Evolutionary conservation across 495 filamentous ascomycete genomes (phyloP).

Genomic region (Monascus purpureus): DNA sequence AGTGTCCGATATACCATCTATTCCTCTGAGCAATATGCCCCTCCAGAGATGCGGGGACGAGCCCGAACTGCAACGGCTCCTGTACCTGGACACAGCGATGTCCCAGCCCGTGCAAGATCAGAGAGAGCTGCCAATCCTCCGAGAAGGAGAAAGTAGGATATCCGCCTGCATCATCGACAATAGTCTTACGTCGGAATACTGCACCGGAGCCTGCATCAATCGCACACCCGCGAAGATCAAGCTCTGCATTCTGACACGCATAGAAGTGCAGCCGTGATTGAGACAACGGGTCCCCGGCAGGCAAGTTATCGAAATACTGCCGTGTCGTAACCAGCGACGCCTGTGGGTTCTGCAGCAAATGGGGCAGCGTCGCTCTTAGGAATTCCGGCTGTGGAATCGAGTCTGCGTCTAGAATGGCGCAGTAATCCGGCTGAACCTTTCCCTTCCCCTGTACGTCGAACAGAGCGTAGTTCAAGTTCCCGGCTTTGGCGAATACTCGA

Average conservation of each 20-base stretch:
- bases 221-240: constrained; percentile 11
- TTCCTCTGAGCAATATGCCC: constrained; percentile 37
- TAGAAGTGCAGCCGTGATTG: constrained; percentile 32
- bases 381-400: constrained; percentile 35
- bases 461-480: constrained; percentile 40
- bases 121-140: constrained; percentile 37
- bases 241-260: constrained; percentile 19
- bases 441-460: constrained; percentile 14
- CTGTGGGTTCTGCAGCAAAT: constrained; percentile 25
- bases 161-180: constrained; percentile 31
- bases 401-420: constrained; percentile 24
- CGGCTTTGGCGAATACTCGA: constrained; percentile 36
- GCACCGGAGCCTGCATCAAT: constrained; percentile 36
- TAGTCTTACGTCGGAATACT: constrained; percentile 26
- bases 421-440: constrained; percentile 27
- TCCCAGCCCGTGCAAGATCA: constrained; percentile 27
- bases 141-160: constrained; percentile 36
- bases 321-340: constrained; percentile 18
- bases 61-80: constrained; percentile 37
- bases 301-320: constrained; percentile 40
- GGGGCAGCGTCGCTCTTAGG: constrained; percentile 34
- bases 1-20: constrained; percentile 28
- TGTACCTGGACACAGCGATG: constrained; percentile 31
- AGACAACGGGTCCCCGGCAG: constrained; percentile 30
- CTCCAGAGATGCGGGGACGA: constrained; percentile 32